These are phyloP conservation scores for Wickerhamomyces bisporus DNA, from an alignment of 805 yeast genomes.

Conservation along the genomic window DNA sequence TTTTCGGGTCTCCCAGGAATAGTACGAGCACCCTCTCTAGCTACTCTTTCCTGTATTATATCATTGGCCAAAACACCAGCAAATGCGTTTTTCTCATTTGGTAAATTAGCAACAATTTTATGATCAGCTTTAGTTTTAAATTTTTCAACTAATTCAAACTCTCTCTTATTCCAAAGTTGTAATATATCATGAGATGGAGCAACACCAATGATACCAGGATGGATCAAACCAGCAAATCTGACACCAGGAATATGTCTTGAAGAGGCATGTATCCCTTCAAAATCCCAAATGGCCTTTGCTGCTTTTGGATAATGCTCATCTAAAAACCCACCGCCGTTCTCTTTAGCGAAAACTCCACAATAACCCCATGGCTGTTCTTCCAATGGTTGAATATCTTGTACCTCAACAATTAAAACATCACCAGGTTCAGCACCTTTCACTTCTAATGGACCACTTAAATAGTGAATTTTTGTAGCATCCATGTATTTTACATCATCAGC, in stretches of 20 bases:
- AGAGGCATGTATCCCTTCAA: conserved; percentile 45
- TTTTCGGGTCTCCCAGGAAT: conserved; percentile 50
- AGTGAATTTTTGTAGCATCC: conserved; percentile 42
- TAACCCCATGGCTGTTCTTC: conserved; percentile 52
- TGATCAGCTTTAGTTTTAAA: conserved; percentile 28
- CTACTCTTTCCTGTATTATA: conserved; percentile 27
- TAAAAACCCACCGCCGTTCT: conserved; percentile 47
- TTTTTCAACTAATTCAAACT: conserved; percentile 30
- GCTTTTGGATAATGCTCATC: conserved; percentile 45
- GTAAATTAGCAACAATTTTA: conserved; percentile 37
- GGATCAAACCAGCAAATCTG: conserved; percentile 44
- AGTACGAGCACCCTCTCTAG: conserved; percentile 44
- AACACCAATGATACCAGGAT: conserved; percentile 48
- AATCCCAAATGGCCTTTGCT: conserved; percentile 48
- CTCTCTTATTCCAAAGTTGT: conserved; percentile 41
- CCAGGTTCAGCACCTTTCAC: conserved; percentile 42
- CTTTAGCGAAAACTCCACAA: conserved; percentile 42
- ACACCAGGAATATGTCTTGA: conserved; percentile 48
- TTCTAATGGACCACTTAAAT: conserved; percentile 44
- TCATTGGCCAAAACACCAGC: conserved; percentile 34
- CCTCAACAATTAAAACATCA: conserved; percentile 43
- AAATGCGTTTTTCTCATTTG: conserved; percentile 31
- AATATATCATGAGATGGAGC: conserved; percentile 42
- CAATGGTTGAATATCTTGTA: conserved; percentile 47
- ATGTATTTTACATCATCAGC: conserved; percentile 44